Percentiles rank a stretch among this genome's conserved stretches.
These are phyloP conservation scores for Chlamydomonas reinhardtii DNA, from an alignment of 163 green algal genomes.

Conservation along the genomic window DNA sequence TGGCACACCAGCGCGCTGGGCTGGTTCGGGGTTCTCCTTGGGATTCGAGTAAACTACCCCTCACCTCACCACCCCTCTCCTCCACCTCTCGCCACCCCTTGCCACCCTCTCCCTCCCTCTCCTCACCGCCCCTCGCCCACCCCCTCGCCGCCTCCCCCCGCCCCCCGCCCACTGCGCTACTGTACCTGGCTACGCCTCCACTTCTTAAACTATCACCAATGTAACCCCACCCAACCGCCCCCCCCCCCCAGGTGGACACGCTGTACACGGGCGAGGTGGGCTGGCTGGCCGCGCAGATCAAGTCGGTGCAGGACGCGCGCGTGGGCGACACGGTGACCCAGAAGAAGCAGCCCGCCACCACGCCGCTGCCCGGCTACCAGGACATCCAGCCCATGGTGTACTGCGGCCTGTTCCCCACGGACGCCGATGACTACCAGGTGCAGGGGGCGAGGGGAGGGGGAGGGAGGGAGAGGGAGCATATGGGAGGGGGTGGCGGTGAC, in stretches of 20 bases:
- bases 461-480: neutral
- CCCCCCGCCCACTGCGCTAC: too few relatives aligned
- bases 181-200: too few relatives aligned
- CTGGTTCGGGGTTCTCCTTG: too few relatives aligned
- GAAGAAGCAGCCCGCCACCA: constrained; percentile 38
- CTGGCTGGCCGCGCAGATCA: constrained; percentile 93
- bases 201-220: neutral
- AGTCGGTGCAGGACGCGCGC: constrained; percentile 85
- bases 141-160: too few relatives aligned
- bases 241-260: constrained; percentile 75
- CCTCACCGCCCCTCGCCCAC: too few relatives aligned
- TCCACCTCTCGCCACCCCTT: too few relatives aligned
- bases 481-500: too few relatives aligned
- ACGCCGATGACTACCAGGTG: constrained; percentile 85
- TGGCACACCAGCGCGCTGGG: too few relatives aligned
- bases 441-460: neutral
- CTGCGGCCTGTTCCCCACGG: constrained; percentile 95
- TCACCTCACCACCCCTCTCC: too few relatives aligned
- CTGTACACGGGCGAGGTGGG: constrained; percentile 93
- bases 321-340: constrained; percentile 95
- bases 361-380: constrained; percentile 72
- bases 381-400: constrained; percentile 90
- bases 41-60: too few relatives aligned
- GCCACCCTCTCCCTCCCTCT: too few relatives aligned
- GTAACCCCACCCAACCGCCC: neutral